Percentiles rank a stretch among this genome's conserved stretches.
phyloP scores from a whole-genome alignment of 805 yeast species.

The Saccharomycopsis oosterbeekiorum region DNA sequence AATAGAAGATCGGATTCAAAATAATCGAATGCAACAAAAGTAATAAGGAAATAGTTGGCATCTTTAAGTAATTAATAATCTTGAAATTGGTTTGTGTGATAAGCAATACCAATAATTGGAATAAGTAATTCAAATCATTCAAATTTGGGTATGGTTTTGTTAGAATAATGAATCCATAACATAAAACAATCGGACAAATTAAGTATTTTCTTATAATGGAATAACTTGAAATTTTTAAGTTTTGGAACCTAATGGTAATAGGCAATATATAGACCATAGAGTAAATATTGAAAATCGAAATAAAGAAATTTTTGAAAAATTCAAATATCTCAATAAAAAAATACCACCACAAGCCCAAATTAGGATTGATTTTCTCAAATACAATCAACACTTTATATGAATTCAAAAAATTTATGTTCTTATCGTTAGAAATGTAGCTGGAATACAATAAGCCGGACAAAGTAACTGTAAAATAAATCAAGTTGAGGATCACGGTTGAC shows the following conservation, averaged over 20 bases:
- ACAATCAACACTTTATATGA: conserved; percentile 49
- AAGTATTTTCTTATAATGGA: conserved; percentile 34
- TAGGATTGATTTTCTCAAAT: conserved; percentile 72
- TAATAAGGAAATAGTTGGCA: conserved; percentile 40
- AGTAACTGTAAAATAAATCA: conserved; percentile 24
- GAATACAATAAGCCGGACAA: conserved; percentile 25
- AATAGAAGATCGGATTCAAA: conserved; percentile 81
- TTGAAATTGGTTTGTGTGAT: conserved; percentile 28
- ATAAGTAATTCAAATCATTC: conserved; percentile 58
- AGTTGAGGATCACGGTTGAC: not conserved
- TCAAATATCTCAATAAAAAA: conserved; percentile 93
- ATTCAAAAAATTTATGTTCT: conserved; percentile 38
- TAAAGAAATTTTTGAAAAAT: conserved; percentile 73
- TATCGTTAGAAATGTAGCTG: conserved; percentile 33
- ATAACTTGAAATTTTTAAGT: conserved; percentile 11
- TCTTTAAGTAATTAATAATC: conserved; percentile 35
- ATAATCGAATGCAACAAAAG: conserved; percentile 48
- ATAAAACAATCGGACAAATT: conserved; percentile 41
- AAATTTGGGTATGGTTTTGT: conserved; percentile 81
- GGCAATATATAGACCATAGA: conserved; percentile 61
- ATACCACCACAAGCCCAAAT: conserved; percentile 98
- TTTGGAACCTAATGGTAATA: conserved; percentile 53
- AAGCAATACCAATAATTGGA: conserved; percentile 39
- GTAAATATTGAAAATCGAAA: conserved; percentile 74
- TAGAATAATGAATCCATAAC: conserved; percentile 46